phyloP scores from a whole-genome alignment of 1,139 yeast species.

The Yamadazyma membranifaciens region DNA sequence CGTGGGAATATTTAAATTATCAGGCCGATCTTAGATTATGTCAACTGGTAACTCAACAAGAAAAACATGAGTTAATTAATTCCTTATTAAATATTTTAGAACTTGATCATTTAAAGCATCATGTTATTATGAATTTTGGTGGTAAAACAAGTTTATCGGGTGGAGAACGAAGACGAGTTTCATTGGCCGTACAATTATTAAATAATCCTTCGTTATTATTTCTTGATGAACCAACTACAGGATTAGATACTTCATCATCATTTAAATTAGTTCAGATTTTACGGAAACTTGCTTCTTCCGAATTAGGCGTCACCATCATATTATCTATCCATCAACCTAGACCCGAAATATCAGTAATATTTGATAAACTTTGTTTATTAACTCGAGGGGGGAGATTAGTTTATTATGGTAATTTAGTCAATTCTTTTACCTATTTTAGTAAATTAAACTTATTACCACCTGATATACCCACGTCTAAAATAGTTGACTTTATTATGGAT shows the following conservation, averaged over 20 bases:
- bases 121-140: slow-evolving; percentile 39
- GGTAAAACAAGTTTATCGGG: slow-evolving; percentile 64
- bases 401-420: slow-evolving; percentile 52
- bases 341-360: slow-evolving; percentile 63
- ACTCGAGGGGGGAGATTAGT: slow-evolving; percentile 67
- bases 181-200: slow-evolving; percentile 75
- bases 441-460: slow-evolving; percentile 20
- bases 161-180: slow-evolving; percentile 78
- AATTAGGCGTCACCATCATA: slow-evolving; percentile 65
- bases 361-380: slow-evolving; percentile 70
- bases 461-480: slow-evolving; percentile 18
- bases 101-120: slow-evolving; percentile 57
- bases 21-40: slow-evolving; percentile 70
- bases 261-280: slow-evolving; percentile 62
- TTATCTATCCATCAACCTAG: slow-evolving; percentile 86
- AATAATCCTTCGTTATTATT: slow-evolving; percentile 75
- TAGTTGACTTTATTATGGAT: slow-evolving; percentile 67
- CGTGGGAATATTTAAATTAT: slow-evolving; percentile 63
- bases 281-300: slow-evolving; percentile 47
- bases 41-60: slow-evolving; percentile 35
- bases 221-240: slow-evolving; percentile 89
- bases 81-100: slow-evolving; percentile 62
- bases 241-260: slow-evolving; percentile 79
- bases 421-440: slow-evolving; percentile 53
- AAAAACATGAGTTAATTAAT: slow-evolving; percentile 51